These are phyloP conservation scores for Trypanosoma cruzi DNA, from an alignment of 208 protist species.

Conservation along the genomic window DNA sequence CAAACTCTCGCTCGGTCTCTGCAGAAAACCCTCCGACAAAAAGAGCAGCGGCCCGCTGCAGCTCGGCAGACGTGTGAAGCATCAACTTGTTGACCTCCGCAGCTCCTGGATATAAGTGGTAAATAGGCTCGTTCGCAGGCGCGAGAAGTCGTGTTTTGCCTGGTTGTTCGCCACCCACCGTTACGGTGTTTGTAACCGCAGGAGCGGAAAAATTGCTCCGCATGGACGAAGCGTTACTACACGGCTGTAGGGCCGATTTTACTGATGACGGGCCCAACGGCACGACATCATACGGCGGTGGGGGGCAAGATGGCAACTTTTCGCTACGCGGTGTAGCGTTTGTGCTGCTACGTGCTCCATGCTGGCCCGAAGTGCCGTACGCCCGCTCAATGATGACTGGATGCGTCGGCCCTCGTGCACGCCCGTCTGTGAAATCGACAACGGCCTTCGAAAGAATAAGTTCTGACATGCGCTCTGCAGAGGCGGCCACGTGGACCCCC, in stretches of 20 bases:
- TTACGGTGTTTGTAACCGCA: not conserved
- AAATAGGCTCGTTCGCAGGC: constrained; percentile 23
- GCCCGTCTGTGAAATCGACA: constrained; percentile 51
- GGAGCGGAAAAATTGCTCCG: constrained; percentile 23
- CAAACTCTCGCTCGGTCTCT: constrained; percentile 35
- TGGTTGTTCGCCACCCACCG: not conserved
- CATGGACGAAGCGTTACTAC: constrained; percentile 26
- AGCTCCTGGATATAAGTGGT: constrained; percentile 34
- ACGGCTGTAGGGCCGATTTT: not conserved
- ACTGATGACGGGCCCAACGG: not conserved
- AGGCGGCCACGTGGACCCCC: constrained; percentile 67
- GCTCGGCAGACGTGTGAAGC: not conserved
- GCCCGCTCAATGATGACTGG: constrained; percentile 82
- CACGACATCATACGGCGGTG: constrained; percentile 9
- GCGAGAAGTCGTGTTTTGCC: not conserved
- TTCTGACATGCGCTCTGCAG: constrained; percentile 49
- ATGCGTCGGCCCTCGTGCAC: constrained; percentile 68
- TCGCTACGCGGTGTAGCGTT: not conserved
- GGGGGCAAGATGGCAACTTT: not conserved
- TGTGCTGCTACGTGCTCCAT: constrained; percentile 23
- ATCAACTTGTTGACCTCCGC: constrained; percentile 17
- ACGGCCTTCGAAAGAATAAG: constrained; percentile 53
- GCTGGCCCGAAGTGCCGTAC: constrained; percentile 33
- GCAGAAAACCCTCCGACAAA: constrained; percentile 53
- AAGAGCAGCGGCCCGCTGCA: constrained; percentile 20